phyloP scores from a whole-genome alignment of 768 basidiomycete species.

The Kwoniella shandongensis region DNA sequence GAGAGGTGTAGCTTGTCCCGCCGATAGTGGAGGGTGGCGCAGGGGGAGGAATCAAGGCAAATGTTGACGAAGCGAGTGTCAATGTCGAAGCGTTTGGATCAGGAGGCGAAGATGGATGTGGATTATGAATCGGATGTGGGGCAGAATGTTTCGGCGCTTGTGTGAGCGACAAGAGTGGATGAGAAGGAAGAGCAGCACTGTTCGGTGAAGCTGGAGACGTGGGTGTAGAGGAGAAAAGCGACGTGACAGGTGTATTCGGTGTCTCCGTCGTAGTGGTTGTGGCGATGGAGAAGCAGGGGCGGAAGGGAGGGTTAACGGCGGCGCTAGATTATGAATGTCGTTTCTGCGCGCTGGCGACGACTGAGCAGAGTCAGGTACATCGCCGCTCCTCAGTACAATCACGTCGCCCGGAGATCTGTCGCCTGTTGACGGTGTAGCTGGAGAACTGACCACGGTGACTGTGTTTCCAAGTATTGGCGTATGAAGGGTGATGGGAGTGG shows the following conservation, averaged over 20 bases:
- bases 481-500: constrained; percentile 1
- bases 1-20: neutral
- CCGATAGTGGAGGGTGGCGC: constrained; percentile 2
- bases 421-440: neutral
- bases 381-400: neutral
- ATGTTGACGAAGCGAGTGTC: constrained; percentile 91
- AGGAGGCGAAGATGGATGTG: constrained; percentile 85
- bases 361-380: neutral
- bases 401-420: neutral
- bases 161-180: constrained; percentile 35
- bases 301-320: neutral
- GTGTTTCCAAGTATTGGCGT: neutral
- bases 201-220: constrained; percentile 28
- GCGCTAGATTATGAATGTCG: neutral
- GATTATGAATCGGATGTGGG: constrained; percentile 95
- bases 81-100: constrained; percentile 87
- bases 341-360: neutral
- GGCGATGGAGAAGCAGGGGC: too few relatives aligned
- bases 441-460: neutral
- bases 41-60: constrained; percentile 56
- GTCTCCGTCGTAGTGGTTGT: neutral
- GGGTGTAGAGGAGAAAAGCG: neutral
- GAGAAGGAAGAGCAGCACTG: constrained; percentile 59
- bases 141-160: constrained; percentile 85
- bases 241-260: constrained; percentile 4